Percentiles rank a stretch among this genome's conserved stretches.
These are phyloP conservation scores for Penicillium antarcticum DNA, from an alignment of 495 filamentous ascomycete species.

Conservation along the genomic window DNA sequence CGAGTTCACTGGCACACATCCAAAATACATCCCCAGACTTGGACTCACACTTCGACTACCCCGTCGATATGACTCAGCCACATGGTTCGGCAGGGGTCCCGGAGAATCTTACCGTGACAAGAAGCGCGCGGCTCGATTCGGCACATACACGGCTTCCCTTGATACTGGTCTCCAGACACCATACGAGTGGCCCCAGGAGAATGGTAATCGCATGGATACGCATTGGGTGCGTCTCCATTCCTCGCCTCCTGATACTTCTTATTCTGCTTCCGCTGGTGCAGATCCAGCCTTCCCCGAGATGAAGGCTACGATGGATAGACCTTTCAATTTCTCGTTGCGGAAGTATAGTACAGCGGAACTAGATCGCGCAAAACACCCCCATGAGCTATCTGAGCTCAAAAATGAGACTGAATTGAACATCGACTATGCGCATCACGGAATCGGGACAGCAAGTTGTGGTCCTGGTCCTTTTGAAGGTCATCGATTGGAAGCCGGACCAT, in stretches of 20 bases:
- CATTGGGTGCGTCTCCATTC: constrained; percentile 54
- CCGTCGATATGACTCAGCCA: constrained; percentile 32
- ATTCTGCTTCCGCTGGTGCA: neutral
- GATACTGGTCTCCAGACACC: constrained; percentile 49
- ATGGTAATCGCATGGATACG: constrained; percentile 58
- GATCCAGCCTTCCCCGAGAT: constrained; percentile 42
- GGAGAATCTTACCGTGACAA: constrained; percentile 64
- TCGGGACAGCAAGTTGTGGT: constrained; percentile 17
- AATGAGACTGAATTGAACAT: constrained; percentile 56
- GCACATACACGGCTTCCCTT: constrained; percentile 40
- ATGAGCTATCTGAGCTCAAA: constrained; percentile 46
- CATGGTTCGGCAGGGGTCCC: constrained; percentile 61
- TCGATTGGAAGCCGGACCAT: constrained; percentile 14
- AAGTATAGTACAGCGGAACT: constrained; percentile 51
- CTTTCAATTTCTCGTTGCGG: constrained; percentile 53
- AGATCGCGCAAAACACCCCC: constrained; percentile 54
- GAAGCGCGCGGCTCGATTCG: constrained; percentile 49
- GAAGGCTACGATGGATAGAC: constrained; percentile 21
- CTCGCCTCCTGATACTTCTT: neutral
- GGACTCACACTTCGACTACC: constrained; percentile 50
- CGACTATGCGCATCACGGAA: constrained; percentile 62
- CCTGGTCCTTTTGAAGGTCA: constrained; percentile 15
- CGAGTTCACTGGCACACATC: constrained; percentile 47
- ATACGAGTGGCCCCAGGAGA: constrained; percentile 65
- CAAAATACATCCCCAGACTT: constrained; percentile 52